Evolutionary conservation across 495 filamentous ascomycete species (phyloP).

Genomic region (Podospora conica): DNA sequence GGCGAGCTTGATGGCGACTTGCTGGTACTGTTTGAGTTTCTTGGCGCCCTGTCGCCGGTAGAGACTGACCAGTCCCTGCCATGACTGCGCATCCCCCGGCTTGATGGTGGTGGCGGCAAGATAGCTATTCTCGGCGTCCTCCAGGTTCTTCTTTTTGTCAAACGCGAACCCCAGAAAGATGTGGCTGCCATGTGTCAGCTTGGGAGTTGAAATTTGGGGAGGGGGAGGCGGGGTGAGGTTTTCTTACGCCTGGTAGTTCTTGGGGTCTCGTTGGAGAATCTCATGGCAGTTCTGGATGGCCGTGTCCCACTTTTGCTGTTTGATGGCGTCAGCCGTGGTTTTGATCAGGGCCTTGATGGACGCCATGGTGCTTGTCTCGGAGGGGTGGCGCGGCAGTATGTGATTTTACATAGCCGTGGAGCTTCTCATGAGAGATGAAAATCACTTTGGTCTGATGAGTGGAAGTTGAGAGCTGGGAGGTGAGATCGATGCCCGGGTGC

Average conservation of each 20-base stretch:
- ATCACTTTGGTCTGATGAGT: neutral
- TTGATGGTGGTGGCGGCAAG: conserved; percentile 58
- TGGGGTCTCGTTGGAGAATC: conserved; percentile 62
- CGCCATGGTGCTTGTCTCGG: conserved; percentile 34
- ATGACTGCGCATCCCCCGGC: conserved; percentile 56
- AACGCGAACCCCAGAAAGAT: conserved; percentile 76
- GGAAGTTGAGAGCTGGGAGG: neutral
- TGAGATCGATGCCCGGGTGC: neutral
- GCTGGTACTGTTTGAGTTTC: conserved; percentile 67
- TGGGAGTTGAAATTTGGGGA: neutral
- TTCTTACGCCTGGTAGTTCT: conserved; percentile 75
- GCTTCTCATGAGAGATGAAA: neutral
- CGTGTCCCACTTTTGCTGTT: conserved; percentile 70
- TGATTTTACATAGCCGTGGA: neutral
- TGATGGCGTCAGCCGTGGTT: conserved; percentile 70
- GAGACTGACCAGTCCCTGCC: conserved; percentile 83
- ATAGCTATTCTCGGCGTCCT: conserved; percentile 71
- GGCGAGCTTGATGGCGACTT: conserved; percentile 65
- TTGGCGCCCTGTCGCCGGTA: conserved; percentile 68
- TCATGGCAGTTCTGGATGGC: conserved; percentile 61
- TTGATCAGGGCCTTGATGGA: conserved; percentile 73
- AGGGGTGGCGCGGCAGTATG: neutral
- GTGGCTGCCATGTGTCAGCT: conserved; percentile 43
- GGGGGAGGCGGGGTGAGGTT: too few relatives aligned
- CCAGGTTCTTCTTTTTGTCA: conserved; percentile 63